phyloP scores from a whole-genome alignment of 768 basidiomycete species.

The Tylopilus subfusipes region DNA sequence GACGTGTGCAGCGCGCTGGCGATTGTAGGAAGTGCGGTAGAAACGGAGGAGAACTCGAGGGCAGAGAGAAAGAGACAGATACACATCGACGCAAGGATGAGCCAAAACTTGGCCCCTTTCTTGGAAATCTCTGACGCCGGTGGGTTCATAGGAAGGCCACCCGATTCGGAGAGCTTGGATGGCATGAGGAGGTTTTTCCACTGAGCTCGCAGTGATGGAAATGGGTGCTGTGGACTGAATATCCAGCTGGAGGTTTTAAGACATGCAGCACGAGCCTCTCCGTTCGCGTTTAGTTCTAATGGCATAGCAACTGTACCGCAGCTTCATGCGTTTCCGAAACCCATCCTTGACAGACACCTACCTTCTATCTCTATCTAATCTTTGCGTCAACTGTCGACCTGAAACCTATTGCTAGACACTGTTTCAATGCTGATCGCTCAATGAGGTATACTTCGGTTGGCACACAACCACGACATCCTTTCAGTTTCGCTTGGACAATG shows the following conservation, averaged over 20 bases:
- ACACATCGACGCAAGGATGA: neutral
- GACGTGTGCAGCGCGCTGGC: neutral
- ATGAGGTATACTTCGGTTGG: too few relatives aligned
- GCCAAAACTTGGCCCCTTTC: neutral
- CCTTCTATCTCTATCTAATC: neutral
- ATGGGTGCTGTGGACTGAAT: neutral
- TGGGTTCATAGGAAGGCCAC: neutral
- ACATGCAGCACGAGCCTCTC: too few relatives aligned
- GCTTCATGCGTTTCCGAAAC: neutral
- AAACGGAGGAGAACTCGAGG: neutral
- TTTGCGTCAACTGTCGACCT: neutral
- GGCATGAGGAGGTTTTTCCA: neutral
- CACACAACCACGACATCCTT: too few relatives aligned
- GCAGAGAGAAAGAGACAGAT: neutral
- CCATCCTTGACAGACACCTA: neutral
- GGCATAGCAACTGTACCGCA: neutral
- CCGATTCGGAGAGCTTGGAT: neutral
- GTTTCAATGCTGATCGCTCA: neutral
- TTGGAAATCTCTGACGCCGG: neutral
- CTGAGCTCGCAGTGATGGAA: neutral
- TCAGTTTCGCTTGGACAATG: too few relatives aligned
- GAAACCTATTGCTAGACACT: neutral
- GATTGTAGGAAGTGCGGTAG: neutral
- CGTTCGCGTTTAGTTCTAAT: too few relatives aligned
- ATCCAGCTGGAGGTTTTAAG: neutral